Percentiles rank a stretch among this genome's conserved stretches.
phyloP scores from a whole-genome alignment of 2,329 filamentous ascomycete genomes.

The Fusarium mangiferae region DNA sequence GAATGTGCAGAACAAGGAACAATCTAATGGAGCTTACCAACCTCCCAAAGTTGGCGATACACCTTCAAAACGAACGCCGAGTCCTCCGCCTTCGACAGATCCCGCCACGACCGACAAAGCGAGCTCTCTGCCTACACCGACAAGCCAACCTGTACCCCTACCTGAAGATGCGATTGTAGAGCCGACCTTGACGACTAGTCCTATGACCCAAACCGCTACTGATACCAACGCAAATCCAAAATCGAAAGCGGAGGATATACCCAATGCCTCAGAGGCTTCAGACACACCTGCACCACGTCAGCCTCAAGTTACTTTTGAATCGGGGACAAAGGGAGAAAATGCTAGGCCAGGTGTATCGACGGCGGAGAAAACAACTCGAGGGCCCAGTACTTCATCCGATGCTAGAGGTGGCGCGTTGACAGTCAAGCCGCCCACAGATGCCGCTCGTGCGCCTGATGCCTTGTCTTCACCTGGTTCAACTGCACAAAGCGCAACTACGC shows the following conservation, averaged over 20 bases:
- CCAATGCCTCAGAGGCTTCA: background rate
- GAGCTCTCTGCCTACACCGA: background rate
- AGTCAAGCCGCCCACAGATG: conserved; percentile 51
- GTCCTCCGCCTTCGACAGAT: conserved; percentile 22
- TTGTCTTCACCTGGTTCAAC: conserved; percentile 72
- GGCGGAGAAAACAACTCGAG: conserved; percentile 12
- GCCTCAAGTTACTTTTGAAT: conserved; percentile 48
- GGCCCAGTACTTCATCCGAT: background rate
- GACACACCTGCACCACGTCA: conserved; percentile 21
- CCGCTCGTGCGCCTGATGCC: conserved; percentile 54
- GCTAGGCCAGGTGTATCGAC: background rate
- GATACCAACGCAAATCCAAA: background rate
- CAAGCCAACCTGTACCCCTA: background rate
- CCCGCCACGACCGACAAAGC: conserved; percentile 1
- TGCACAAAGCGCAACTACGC: conserved; percentile 78
- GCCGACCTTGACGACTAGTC: conserved; percentile 7
- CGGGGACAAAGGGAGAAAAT: conserved; percentile 45
- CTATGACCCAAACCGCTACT: conserved; percentile 9
- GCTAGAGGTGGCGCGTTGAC: conserved; percentile 33
- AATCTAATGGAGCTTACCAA: conserved; percentile 15
- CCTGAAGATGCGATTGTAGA: conserved; percentile 21
- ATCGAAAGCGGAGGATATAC: background rate
- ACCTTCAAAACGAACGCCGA: conserved; percentile 12
- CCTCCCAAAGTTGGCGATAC: conserved; percentile 22
- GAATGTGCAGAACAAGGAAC: conserved; percentile 19